These are phyloP conservation scores for Volvariella volvacea DNA, from an alignment of 1,284 basidiomycete species.

Conservation along the genomic window DNA sequence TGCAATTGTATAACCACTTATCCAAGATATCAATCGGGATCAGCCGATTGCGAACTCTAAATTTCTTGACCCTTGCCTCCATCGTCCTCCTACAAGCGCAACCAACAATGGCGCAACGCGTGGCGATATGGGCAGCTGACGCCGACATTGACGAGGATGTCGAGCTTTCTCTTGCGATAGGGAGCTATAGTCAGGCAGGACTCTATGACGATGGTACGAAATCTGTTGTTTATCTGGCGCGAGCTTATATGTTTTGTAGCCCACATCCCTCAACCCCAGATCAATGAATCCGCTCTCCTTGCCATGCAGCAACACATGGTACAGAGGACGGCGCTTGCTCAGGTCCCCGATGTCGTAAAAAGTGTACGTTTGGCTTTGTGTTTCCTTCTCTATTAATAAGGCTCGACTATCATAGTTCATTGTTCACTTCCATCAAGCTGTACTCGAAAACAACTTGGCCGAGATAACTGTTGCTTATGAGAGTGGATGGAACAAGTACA, in stretches of 20 bases:
- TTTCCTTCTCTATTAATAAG: conserved; percentile 4
- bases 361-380: conserved; percentile 44
- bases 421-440: conserved; percentile 85
- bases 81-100: conserved; percentile 1
- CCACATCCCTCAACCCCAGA: conserved; percentile 46
- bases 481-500: conserved; percentile 94
- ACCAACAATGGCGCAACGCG: conserved; percentile 49
- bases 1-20: too few relatives aligned
- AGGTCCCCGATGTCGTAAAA: conserved; percentile 78
- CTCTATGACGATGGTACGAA: conserved; percentile 64
- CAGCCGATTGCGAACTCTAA: too few relatives aligned
- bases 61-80: neutral
- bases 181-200: conserved; percentile 59
- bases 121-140: conserved; percentile 62
- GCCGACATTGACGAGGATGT: conserved; percentile 74
- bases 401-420: conserved; percentile 57
- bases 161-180: conserved; percentile 64
- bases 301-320: conserved; percentile 76
- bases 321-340: conserved; percentile 70
- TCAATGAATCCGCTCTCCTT: conserved; percentile 60
- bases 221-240: neutral
- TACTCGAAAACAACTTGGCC: conserved; percentile 79
- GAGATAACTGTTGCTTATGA: conserved; percentile 92
- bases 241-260: conserved; percentile 15
- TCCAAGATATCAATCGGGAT: too few relatives aligned